phyloP scores from a whole-genome alignment of 345 rosid species.

The Fremontodendron californicum region DNA sequence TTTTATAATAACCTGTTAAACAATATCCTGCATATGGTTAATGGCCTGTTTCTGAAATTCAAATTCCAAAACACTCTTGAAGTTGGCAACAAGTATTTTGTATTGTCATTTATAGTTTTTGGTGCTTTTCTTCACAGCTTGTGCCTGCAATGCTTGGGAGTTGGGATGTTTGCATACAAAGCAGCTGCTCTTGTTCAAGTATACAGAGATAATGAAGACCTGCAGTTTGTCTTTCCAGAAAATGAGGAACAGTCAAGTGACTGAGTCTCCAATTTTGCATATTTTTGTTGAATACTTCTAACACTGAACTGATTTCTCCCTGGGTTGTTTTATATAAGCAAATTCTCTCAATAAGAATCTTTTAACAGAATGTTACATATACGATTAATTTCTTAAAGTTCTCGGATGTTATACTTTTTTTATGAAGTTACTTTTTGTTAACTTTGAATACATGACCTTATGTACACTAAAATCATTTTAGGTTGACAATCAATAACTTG shows the following conservation, averaged over 20 bases:
- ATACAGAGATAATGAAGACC: constrained; percentile 88
- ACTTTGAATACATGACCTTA: no score
- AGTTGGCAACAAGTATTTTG: neutral
- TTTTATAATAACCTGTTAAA: neutral
- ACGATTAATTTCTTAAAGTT: no score
- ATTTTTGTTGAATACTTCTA: neutral
- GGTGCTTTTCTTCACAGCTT: constrained; percentile 40
- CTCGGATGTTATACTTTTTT: no score
- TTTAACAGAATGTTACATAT: no score
- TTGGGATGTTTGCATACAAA: constrained; percentile 91
- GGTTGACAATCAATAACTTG: no score
- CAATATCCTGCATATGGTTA: neutral
- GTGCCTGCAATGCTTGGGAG: constrained; percentile 89
- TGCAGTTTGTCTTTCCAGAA: constrained; percentile 65
- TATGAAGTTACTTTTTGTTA: no score
- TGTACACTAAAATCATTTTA: no score
- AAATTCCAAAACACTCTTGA: neutral
- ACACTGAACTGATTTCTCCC: neutral
- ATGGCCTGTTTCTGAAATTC: neutral
- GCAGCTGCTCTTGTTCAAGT: constrained; percentile 94
- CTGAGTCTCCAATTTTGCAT: constrained; percentile 1
- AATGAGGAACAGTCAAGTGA: constrained; percentile 32
- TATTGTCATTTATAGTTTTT: neutral
- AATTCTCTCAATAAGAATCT: no score
- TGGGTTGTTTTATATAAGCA: no score